A percentile compares a stretch with the other conserved stretches of the same genome.
phyloP scores from a whole-genome alignment of 1,284 basidiomycete genomes.

The Ustilago bromivora region DNA sequence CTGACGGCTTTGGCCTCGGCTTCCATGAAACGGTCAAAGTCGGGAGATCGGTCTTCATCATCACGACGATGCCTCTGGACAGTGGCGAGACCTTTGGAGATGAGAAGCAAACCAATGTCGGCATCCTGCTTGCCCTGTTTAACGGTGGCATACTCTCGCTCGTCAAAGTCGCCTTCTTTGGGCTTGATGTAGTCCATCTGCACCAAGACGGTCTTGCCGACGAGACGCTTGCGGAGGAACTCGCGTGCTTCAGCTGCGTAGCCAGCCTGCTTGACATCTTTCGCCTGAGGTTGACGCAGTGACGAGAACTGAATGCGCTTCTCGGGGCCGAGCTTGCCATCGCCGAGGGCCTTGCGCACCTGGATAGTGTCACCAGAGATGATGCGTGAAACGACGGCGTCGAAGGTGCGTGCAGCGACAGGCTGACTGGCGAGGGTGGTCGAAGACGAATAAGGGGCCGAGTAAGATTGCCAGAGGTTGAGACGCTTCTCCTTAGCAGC shows the following conservation, averaged over 20 bases:
- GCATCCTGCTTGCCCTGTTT: slow-evolving; percentile 57
- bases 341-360: slow-evolving; percentile 65
- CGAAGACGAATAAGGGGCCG: slow-evolving; percentile 51
- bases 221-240: slow-evolving; percentile 67
- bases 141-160: slow-evolving; percentile 63
- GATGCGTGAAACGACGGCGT: slow-evolving; percentile 85
- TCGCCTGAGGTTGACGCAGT: slow-evolving; percentile 76
- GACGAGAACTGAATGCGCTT: slow-evolving; percentile 89
- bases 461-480: slow-evolving; percentile 80
- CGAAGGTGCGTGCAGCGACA: slow-evolving; percentile 69
- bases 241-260: slow-evolving; percentile 91
- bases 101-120: slow-evolving; percentile 89
- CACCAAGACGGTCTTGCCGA: slow-evolving; percentile 61
- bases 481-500: slow-evolving; percentile 83
- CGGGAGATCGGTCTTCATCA: slow-evolving; percentile 92
- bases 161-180: slow-evolving; percentile 61
- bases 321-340: slow-evolving; percentile 76
- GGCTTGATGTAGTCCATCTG: slow-evolving; percentile 67
- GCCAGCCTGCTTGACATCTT: slow-evolving; percentile 87
- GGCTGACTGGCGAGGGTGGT: slow-evolving; percentile 43
- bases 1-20: slow-evolving; percentile 85
- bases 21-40: slow-evolving; percentile 93
- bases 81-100: slow-evolving; percentile 90
- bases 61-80: slow-evolving; percentile 90
- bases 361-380: slow-evolving; percentile 91